These are phyloP conservation scores for Breviolum minutum DNA, from an alignment of 73 alveolate species.

Conservation along the genomic window DNA sequence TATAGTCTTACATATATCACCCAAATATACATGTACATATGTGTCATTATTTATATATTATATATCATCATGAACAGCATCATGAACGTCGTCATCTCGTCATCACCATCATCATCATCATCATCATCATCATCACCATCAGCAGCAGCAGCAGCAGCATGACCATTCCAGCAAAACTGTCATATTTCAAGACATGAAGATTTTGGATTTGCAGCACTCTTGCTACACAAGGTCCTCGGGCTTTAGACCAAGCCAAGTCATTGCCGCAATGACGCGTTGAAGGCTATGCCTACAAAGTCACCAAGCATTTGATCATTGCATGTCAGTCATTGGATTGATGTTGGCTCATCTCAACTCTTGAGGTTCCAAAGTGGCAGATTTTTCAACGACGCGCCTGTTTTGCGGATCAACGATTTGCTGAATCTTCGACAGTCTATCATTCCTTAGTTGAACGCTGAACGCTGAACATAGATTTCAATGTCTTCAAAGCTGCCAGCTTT, in stretches of 20 bases:
- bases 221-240: conserved; percentile 17
- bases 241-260: conserved; percentile 71
- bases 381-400: not conserved
- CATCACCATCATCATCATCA: not conserved
- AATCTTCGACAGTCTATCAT: conserved; percentile 12
- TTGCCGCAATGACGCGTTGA: conserved; percentile 47
- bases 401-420: conserved; percentile 60
- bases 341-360: not conserved
- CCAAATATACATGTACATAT: too few species aligned
- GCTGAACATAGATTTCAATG: not conserved
- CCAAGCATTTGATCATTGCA: not conserved
- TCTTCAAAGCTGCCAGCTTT: not conserved
- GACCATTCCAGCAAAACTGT: not conserved
- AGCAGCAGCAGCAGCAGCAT: not conserved
- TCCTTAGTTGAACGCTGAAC: not conserved
- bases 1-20: too few species aligned
- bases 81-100: not conserved
- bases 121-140: not conserved
- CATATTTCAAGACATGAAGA: conserved; percentile 21
- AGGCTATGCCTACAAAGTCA: conserved; percentile 35
- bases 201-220: not conserved
- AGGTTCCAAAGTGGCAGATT: not conserved
- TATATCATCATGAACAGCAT: not conserved
- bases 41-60: not conserved
- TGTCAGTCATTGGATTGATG: not conserved